Conservation (phyloP, 257 asterid genomes). For the Lycium barbarum region DNA sequence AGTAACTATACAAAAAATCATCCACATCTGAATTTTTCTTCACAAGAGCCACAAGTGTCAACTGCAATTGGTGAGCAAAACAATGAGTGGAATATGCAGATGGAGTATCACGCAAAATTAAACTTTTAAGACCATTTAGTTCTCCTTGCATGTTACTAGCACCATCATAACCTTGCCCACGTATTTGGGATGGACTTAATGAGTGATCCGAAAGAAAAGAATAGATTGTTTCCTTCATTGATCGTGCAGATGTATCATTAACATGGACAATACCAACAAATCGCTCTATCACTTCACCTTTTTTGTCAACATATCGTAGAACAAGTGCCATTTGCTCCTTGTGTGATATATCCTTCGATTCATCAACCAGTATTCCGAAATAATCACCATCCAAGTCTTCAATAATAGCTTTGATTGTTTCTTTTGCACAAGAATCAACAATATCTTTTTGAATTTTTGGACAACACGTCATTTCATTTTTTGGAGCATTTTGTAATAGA, state of each 20-base stretch:
- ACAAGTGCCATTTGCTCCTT: slow-evolving; percentile 19
- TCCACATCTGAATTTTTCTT: background rate
- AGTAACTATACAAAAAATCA: background rate
- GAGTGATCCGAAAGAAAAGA: background rate
- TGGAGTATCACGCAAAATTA: background rate
- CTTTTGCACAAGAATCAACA: background rate
- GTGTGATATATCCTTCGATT: background rate
- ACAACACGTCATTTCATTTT: slow-evolving; percentile 2
- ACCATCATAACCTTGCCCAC: slow-evolving; percentile 20
- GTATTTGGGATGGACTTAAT: background rate
- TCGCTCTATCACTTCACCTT: background rate
- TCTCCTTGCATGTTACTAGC: background rate
- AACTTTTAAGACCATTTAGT: background rate
- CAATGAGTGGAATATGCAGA: slow-evolving; percentile 22
- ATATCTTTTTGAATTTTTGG: slow-evolving; percentile 26
- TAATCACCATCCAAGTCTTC: slow-evolving; percentile 4
- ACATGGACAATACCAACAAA: slow-evolving; percentile 27
- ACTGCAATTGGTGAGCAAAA: slow-evolving; percentile 5
- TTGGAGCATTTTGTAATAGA: background rate
- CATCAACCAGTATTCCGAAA: background rate
- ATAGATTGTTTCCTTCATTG: background rate
- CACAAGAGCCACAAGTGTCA: background rate
- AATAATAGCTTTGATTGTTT: background rate
- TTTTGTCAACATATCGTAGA: background rate
- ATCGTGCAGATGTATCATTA: background rate